Percentiles rank a stretch among this genome's conserved stretches.
Evolutionary conservation across 345 rosid genomes (phyloP).

Genomic region (Citrus australasica): DNA sequence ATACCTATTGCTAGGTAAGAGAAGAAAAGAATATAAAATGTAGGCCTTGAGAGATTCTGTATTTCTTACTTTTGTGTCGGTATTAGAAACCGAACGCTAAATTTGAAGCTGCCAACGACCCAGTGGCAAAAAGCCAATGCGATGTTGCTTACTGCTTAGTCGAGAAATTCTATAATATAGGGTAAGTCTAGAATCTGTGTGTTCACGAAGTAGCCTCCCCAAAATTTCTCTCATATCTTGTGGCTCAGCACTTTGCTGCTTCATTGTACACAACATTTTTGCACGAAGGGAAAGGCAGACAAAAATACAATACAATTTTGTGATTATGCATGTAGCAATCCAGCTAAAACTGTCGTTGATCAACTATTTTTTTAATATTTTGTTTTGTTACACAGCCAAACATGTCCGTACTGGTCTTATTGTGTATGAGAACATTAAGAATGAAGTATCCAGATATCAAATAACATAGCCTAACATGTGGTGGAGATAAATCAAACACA

Average conservation of each 20-base stretch:
- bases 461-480: too few relatives aligned
- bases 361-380: too few relatives aligned
- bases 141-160: too few relatives aligned
- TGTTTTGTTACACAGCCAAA: neutral
- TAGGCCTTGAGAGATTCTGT: slow-evolving; percentile 15
- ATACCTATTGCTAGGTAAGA: neutral
- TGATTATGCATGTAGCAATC: neutral
- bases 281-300: neutral
- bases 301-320: neutral
- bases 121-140: neutral
- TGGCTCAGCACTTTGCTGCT: too few relatives aligned
- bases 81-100: neutral
- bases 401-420: neutral
- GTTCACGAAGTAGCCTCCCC: neutral
- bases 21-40: slow-evolving; percentile 10
- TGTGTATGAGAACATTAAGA: neutral
- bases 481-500: too few relatives aligned
- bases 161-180: too few relatives aligned
- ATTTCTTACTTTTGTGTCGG: neutral
- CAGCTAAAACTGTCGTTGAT: neutral
- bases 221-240: neutral
- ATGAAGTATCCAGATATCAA: neutral
- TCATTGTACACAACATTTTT: neutral
- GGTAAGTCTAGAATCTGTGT: neutral
- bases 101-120: neutral